phyloP scores from a whole-genome alignment of 306 rosid species.

The Gynostemma pentaphyllum region DNA sequence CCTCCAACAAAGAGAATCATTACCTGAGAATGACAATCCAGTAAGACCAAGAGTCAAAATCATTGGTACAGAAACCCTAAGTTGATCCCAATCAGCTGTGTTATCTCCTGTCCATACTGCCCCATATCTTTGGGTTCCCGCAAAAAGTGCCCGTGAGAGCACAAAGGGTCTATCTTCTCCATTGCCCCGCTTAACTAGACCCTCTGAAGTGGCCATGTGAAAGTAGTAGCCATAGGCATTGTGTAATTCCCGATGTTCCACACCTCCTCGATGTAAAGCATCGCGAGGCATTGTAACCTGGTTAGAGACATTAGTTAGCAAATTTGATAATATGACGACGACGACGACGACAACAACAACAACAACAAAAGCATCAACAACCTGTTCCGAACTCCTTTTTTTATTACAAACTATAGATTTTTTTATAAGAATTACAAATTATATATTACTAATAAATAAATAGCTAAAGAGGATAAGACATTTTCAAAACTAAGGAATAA shows the following conservation, averaged over 20 bases:
- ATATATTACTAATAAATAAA: not conserved
- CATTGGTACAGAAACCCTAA: slow-evolving; percentile 90
- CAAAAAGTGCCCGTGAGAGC: slow-evolving; percentile 76
- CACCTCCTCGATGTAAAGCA: slow-evolving; percentile 59
- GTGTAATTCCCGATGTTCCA: slow-evolving; percentile 86
- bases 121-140: slow-evolving; percentile 87
- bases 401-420: not conserved
- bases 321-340: not conserved
- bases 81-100: slow-evolving; percentile 90
- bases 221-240: slow-evolving; percentile 92
- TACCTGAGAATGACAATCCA: slow-evolving; percentile 76
- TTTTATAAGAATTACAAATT: too few species aligned
- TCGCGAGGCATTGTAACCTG: slow-evolving; percentile 98
- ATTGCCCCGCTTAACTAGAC: slow-evolving; percentile 76
- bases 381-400: not conserved
- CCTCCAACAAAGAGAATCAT: slow-evolving; percentile 2
- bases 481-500: not conserved
- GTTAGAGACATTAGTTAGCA: slow-evolving; percentile 12
- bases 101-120: slow-evolving; percentile 98
- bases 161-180: slow-evolving; percentile 90
- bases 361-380: not conserved
- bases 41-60: slow-evolving; percentile 81
- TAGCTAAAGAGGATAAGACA: not conserved
- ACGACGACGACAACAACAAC: not conserved
- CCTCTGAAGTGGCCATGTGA: slow-evolving; percentile 89